Base-by-base conservation (phyloP, 2,329 filamentous ascomycete species). In the Exophiala alcalophila region DNA sequence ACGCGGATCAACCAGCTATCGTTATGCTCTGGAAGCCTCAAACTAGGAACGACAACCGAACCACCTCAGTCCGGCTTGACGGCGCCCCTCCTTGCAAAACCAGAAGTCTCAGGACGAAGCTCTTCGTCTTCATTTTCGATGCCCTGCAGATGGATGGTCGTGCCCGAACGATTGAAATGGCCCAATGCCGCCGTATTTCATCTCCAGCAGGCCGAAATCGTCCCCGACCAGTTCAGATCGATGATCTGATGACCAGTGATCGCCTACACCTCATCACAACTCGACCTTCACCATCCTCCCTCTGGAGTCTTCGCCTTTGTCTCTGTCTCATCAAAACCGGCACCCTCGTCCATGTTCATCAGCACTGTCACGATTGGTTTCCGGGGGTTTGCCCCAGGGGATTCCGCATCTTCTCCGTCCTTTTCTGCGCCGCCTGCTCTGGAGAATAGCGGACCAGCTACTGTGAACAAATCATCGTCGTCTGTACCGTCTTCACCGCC, bases 291-390 rank as follows among this genome's bases (percentile, higher is more conserved):
- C 47, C 50, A 50, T 26, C 47, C 47, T 14, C 30, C 26, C 5
- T 45, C 7, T 34, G 50, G 25, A 33, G 49, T 51, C 25, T 20
- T 45, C 9, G 44, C 29, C 62, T 55, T 34, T 56, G 58, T 29
- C 34, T 48, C 31, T 59, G 68, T 61, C 21, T 61, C 66, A 3
- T 61, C 60, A 16, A 16, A 24, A n/a, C 4, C 9, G 11, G 26
- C 21, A 10, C 30, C 5, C 28, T 18, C 21, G 6, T 15, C 8
- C 1, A 27, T 28, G 20, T 51, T 48, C 11, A 51, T 32, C 16
- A 51, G 23, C 12, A 48, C 37, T 2, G 38, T 48, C 24, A 47
- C 49, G 24, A 26, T 48, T 3, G 49, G 49, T 26, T 26, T 42
- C 8, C 14, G 26, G 8, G 29, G 19, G 29, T 61, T 54, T 29